phyloP scores from a whole-genome alignment of 305 asterid genomes.

The Rubia tinctorum region DNA sequence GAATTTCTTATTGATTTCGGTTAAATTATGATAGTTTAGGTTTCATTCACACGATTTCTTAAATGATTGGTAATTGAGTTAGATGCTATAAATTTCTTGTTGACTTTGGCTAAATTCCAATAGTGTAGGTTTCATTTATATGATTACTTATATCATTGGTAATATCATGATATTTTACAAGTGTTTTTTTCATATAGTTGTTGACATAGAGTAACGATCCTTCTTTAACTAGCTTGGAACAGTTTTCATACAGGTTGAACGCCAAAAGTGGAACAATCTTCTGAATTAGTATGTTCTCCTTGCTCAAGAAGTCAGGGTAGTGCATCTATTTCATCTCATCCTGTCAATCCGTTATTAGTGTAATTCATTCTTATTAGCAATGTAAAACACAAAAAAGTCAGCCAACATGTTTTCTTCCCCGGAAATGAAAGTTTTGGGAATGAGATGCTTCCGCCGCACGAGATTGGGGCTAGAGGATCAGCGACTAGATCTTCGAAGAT shows the following conservation, averaged over 20 bases:
- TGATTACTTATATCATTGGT: background rate
- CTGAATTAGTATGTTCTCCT: conserved; percentile 60
- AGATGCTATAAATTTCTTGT: too few relatives aligned
- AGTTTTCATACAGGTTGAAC: conserved; percentile 22
- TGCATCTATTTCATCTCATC: conserved; percentile 2
- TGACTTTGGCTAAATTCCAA: too few relatives aligned
- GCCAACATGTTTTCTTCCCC: too few relatives aligned
- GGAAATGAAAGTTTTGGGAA: conserved; percentile 25
- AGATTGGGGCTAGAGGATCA: conserved; percentile 66
- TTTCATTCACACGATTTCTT: background rate
- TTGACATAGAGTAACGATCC: too few relatives aligned
- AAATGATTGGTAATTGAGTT: too few relatives aligned
- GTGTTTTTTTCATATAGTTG: background rate
- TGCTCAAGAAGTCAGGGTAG: conserved; percentile 67
- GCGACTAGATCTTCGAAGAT: conserved; percentile 36
- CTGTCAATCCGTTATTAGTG: too few relatives aligned
- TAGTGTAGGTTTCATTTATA: too few relatives aligned
- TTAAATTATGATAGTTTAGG: background rate
- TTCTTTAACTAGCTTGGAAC: too few relatives aligned
- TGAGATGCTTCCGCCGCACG: conserved; percentile 82
- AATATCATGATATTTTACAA: background rate
- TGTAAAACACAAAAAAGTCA: too few relatives aligned
- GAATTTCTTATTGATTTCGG: background rate
- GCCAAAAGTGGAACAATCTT: conserved; percentile 52
- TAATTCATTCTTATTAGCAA: too few relatives aligned